These are phyloP conservation scores for Auricularia cornea DNA, from an alignment of 768 basidiomycete genomes.

Conservation along the genomic window DNA sequence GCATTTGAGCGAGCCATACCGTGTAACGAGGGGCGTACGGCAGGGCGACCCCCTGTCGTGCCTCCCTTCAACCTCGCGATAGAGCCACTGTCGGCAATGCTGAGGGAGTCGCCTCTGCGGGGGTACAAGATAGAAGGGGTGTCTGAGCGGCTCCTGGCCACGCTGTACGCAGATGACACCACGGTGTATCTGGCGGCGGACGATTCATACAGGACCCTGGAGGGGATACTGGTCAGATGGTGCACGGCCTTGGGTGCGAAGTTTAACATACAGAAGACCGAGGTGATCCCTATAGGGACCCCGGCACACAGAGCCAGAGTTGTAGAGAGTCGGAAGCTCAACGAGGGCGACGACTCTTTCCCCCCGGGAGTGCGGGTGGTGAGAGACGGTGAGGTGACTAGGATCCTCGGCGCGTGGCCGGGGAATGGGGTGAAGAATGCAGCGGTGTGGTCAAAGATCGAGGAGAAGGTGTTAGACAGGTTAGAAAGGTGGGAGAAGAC, in stretches of 20 bases:
- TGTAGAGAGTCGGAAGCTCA: background rate
- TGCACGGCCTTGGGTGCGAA: constrained; percentile 31
- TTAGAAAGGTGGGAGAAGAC: constrained; percentile 22
- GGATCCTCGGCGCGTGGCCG: constrained; percentile 26
- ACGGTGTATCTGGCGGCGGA: too few species aligned
- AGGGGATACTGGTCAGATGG: constrained; percentile 28
- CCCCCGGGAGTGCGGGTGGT: constrained; percentile 19
- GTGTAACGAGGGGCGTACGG: constrained; percentile 23
- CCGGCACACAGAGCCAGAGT: constrained; percentile 11
- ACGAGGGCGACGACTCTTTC: constrained; percentile 1
- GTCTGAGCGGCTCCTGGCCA: constrained; percentile 3
- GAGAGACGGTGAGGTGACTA: constrained; percentile 18
- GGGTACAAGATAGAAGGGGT: constrained; percentile 14
- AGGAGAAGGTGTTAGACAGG: constrained; percentile 19
- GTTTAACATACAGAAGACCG: constrained; percentile 36
- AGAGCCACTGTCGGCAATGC: constrained; percentile 26
- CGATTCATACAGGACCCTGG: constrained; percentile 20
- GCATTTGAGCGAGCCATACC: constrained; percentile 15
- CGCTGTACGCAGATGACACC: constrained; percentile 34
- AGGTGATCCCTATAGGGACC: constrained; percentile 27
- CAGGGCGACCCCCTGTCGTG: constrained; percentile 35
- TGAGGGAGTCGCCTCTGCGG: constrained; percentile 17
- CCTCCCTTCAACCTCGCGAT: too few species aligned
- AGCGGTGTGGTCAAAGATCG: constrained; percentile 17
- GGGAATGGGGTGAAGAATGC: constrained; percentile 20